Evolutionary conservation across 2,329 filamentous ascomycete genomes (phyloP).

Genomic region (Penicillium janthinellum): DNA sequence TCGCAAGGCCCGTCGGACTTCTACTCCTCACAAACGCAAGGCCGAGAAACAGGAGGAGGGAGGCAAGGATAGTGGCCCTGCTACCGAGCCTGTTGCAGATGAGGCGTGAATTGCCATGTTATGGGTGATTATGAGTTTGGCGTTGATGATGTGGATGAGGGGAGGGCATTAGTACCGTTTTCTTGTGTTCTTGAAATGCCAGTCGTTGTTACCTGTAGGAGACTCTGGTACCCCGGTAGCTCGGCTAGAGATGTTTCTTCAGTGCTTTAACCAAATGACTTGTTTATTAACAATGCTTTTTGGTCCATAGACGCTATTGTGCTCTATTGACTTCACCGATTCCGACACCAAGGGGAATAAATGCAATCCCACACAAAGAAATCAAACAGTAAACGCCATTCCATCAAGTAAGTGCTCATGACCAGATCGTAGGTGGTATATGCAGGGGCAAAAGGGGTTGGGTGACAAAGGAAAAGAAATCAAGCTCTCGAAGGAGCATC

Average conservation of each 20-base stretch:
- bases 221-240: background rate
- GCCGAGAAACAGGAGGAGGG: too few relatives aligned
- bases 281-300: slow-evolving; percentile 13
- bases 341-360: slow-evolving; percentile 27
- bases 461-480: slow-evolving; percentile 12
- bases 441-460: slow-evolving; percentile 15
- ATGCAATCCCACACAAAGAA: slow-evolving; percentile 21
- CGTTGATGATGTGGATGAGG: too few relatives aligned
- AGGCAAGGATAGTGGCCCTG: too few relatives aligned
- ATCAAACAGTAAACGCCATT: slow-evolving; percentile 27
- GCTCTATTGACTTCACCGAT: slow-evolving; percentile 16
- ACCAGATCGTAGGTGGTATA: slow-evolving; percentile 28
- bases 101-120: too few relatives aligned
- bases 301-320: slow-evolving; percentile 7
- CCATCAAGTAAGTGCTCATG: slow-evolving; percentile 30
- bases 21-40: too few relatives aligned
- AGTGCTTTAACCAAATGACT: background rate
- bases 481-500: slow-evolving; percentile 10
- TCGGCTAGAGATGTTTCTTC: background rate
- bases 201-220: too few relatives aligned
- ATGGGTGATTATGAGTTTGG: too few relatives aligned
- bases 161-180: too few relatives aligned
- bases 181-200: too few relatives aligned
- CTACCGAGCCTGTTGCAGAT: too few relatives aligned
- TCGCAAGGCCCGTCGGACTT: too few relatives aligned